Percentiles rank a stretch among this genome's conserved stretches.
Evolutionary conservation across 345 rosid species (phyloP).

Genomic region (Gossypium ekmanianum): DNA sequence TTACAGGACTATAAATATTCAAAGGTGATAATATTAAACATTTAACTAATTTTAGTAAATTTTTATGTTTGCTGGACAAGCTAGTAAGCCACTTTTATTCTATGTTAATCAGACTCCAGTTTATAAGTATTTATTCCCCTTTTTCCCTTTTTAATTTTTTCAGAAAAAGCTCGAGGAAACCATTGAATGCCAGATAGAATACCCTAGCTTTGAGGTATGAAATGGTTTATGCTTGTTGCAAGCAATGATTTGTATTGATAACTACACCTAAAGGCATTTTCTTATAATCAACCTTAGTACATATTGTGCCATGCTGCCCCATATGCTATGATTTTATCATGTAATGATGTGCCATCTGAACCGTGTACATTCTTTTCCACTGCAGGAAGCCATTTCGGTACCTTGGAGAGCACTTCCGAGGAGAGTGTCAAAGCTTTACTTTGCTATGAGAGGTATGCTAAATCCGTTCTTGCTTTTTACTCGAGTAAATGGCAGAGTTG

Average conservation of each 20-base stretch:
- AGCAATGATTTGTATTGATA: background rate
- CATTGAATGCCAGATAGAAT: slow-evolving; percentile 49
- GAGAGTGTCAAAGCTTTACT: slow-evolving; percentile 71
- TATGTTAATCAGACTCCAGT: background rate
- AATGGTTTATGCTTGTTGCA: background rate
- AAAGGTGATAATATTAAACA: slow-evolving; percentile 32
- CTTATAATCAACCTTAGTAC: background rate
- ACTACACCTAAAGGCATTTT: background rate
- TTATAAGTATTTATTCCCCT: background rate
- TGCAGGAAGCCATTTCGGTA: slow-evolving; percentile 74
- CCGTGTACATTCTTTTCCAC: background rate
- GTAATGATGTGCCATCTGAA: background rate
- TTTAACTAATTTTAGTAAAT: background rate
- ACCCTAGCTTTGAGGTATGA: slow-evolving; percentile 80
- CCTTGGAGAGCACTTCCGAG: slow-evolving; percentile 72
- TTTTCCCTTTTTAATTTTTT: slow-evolving; percentile 8
- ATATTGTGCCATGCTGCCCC: background rate
- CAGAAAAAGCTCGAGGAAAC: slow-evolving; percentile 71
- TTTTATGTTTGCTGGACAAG: background rate
- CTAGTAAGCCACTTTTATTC: background rate
- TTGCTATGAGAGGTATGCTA: slow-evolving; percentile 75
- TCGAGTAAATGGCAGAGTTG: background rate
- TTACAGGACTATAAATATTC: slow-evolving; percentile 61
- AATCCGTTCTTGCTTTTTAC: background rate
- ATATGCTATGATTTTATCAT: background rate